Percentiles rank a stretch among this genome's conserved stretches.
phyloP scores from a whole-genome alignment of 2,329 filamentous ascomycete genomes.

The Aspergillus sp. region DNA sequence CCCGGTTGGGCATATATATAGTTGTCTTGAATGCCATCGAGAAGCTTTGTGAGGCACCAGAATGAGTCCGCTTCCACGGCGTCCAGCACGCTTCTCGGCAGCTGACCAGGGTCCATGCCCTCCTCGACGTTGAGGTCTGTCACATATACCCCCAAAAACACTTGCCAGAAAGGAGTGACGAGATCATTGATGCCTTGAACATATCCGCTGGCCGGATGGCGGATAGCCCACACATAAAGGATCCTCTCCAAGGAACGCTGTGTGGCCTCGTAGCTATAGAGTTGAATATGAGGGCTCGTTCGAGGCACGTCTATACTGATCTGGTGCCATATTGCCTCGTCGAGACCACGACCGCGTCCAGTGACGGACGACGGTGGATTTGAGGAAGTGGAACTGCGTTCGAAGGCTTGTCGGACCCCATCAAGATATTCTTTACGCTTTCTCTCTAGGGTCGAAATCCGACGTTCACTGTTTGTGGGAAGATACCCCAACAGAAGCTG shows the following conservation, averaged over 20 bases:
- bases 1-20: slow-evolving; percentile 98
- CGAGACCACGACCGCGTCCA: slow-evolving; percentile 70
- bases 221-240: slow-evolving; percentile 94
- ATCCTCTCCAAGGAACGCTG: slow-evolving; percentile 93
- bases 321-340: slow-evolving; percentile 99
- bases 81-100: slow-evolving; percentile 86
- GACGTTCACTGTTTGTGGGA: slow-evolving; percentile 91
- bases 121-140: slow-evolving; percentile 89
- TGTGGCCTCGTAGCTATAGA: slow-evolving; percentile 95
- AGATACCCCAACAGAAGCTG: slow-evolving; percentile 92
- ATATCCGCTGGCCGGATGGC: slow-evolving; percentile 95
- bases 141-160: slow-evolving; percentile 92
- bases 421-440: slow-evolving; percentile 97
- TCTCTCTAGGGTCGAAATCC: slow-evolving; percentile 83
- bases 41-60: slow-evolving; percentile 94
- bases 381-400: slow-evolving; percentile 47
- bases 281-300: slow-evolving; percentile 91
- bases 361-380: slow-evolving; percentile 42
- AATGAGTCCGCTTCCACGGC: slow-evolving; percentile 97
- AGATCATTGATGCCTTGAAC: slow-evolving; percentile 99
- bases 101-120: slow-evolving; percentile 94
- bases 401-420: slow-evolving; percentile 71
- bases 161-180: slow-evolving; percentile 96
- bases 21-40: slow-evolving; percentile 99
- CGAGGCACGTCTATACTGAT: slow-evolving; percentile 97